These are phyloP conservation scores for Chrysosphaeria jannelii DNA, from an alignment of 2,329 filamentous ascomycete genomes.

Conservation along the genomic window DNA sequence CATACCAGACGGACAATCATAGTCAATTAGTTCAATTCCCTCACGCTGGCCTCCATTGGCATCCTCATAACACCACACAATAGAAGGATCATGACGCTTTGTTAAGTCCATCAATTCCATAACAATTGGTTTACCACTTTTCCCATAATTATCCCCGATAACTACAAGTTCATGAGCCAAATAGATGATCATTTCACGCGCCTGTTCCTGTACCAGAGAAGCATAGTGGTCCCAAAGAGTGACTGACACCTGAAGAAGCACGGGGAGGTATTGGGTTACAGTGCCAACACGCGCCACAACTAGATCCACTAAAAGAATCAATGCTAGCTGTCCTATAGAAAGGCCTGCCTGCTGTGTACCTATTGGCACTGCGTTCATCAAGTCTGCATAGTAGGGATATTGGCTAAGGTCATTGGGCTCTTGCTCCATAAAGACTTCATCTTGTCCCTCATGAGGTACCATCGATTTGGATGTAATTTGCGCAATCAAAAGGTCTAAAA, in stretches of 20 bases:
- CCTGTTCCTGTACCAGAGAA: constrained; percentile 79
- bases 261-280: constrained; percentile 46
- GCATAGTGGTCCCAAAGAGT: constrained; percentile 97
- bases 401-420: constrained; percentile 36
- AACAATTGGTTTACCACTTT: too few species aligned
- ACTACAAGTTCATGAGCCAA: constrained; percentile 89
- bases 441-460: constrained; percentile 65
- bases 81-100: constrained; percentile 51
- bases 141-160: too few species aligned
- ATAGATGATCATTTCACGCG: constrained; percentile 91
- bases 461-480: constrained; percentile 90
- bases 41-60: too few species aligned
- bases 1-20: too few species aligned
- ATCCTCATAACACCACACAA: constrained; percentile 87
- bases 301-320: constrained; percentile 82
- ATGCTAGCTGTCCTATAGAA: constrained; percentile 69
- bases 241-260: constrained; percentile 69
- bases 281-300: constrained; percentile 81
- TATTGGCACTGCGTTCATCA: constrained; percentile 48
- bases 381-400: constrained; percentile 71
- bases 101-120: too few species aligned
- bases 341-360: constrained; percentile 82
- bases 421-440: constrained; percentile 18
- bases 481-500: constrained; percentile 75
- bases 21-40: too few species aligned